Base-by-base conservation (phyloP, 2,329 filamentous ascomycete genomes). In the Cladobotryum protrusum region DNA sequence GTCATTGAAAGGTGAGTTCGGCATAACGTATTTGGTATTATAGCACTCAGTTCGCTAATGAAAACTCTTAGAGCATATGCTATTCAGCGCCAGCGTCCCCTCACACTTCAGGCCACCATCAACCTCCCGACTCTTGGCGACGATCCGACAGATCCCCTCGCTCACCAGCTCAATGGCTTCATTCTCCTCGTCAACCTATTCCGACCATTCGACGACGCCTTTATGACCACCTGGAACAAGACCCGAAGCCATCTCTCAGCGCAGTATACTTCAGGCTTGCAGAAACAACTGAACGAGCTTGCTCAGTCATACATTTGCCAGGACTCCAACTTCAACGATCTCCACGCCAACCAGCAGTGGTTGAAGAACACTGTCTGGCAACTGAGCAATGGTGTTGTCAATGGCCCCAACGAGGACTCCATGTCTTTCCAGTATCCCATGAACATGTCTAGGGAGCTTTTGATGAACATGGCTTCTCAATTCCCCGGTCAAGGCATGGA, bases 401-500 rank as follows among this genome's bases (percentile, higher is more conserved):
- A 52, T 20, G 65, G 69, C 48, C 63, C 68, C 54, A 65, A 73
- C 51, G 75, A 82, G 37, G 73, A 77, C 17, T 70, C 70, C 54
- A 73, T 85, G 53, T 78, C 81, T 0, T 86, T 85, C 57, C 75
- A 78, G 46, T 86, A 83, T 56, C 78, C 83, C 3, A 72, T 83
- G 17, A 77, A 82, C 45, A 76, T 87, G 54, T 75, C 83, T 0
- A 72, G 77, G 42, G 83, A 88, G 51, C 61, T 89, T 7, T 61
- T 87, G 20, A 69, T 77, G 18, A 76, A 77, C 13, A 81, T 91
- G 67, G 83, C 86, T 4, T 81, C 82, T 14, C 81, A 86, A 47
- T 86, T 93, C 60, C 84, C 85, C 0, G 81, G 81, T 34, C 77
- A 84, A 56, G 82, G 83, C 40, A 84, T 89, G 72, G 87, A 92